These are phyloP conservation scores for Eucalyptus erythrocorys DNA, from an alignment of 345 rosid species.

Conservation along the genomic window DNA sequence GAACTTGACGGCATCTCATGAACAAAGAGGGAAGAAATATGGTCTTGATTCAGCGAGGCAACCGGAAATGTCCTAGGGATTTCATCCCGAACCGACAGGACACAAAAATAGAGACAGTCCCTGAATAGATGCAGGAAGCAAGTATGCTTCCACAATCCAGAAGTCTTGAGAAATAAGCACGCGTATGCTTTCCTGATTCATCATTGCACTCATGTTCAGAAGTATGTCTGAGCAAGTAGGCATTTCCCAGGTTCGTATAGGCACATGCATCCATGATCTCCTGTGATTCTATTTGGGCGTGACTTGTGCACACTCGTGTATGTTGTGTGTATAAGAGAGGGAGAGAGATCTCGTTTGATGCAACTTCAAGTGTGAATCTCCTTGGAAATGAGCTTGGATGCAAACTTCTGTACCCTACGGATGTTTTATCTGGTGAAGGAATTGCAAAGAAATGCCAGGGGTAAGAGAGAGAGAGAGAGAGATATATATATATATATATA, in stretches of 20 bases:
- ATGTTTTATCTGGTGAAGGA: slow-evolving; percentile 61
- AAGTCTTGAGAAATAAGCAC: background rate
- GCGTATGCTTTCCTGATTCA: background rate
- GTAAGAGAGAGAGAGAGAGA: too few species aligned
- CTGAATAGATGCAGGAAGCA: background rate
- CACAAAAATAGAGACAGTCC: background rate
- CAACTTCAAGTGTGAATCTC: slow-evolving; percentile 4
- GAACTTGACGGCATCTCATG: background rate
- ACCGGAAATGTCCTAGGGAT: background rate
- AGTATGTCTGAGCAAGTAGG: background rate
- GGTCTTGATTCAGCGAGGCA: background rate
- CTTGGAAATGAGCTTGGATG: slow-evolving; percentile 23
- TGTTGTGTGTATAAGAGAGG: background rate
- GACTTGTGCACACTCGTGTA: background rate
- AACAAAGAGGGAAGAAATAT: background rate
- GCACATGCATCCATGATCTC: background rate
- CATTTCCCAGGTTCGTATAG: background rate
- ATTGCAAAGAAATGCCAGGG: background rate
- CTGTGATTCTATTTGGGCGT: background rate
- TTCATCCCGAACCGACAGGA: background rate
- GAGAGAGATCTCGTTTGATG: background rate
- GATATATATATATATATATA: too few species aligned
- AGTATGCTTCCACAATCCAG: background rate
- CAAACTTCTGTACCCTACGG: slow-evolving; percentile 43
- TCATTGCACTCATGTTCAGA: background rate